These are phyloP conservation scores for Nigrospora sphaerica DNA, from an alignment of 2,329 filamentous ascomycete genomes.

Conservation along the genomic window DNA sequence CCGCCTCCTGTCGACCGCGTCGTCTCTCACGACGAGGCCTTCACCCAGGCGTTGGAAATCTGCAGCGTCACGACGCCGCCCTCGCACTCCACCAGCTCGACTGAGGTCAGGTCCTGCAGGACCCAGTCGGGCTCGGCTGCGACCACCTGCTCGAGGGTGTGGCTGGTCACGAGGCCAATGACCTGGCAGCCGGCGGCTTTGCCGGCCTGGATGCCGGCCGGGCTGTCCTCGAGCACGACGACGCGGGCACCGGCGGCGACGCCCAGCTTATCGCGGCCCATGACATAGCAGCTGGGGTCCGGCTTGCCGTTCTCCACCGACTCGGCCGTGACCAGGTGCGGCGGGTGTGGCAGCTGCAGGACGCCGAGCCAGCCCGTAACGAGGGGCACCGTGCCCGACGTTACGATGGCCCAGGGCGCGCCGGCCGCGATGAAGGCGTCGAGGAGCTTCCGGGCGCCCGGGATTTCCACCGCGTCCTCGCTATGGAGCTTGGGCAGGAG, in stretches of 20 bases:
- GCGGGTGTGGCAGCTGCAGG: constrained; percentile 57
- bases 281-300: constrained; percentile 65
- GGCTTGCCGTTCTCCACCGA: constrained; percentile 71
- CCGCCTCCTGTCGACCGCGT: neutral
- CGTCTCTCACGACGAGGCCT: neutral
- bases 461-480: constrained; percentile 74
- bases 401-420: constrained; percentile 82
- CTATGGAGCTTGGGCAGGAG: constrained; percentile 72
- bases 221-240: constrained; percentile 83
- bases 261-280: constrained; percentile 58
- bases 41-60: constrained; percentile 52
- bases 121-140: constrained; percentile 84
- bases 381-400: constrained; percentile 62
- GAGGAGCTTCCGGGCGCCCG: constrained; percentile 69
- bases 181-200: constrained; percentile 84
- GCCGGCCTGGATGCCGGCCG: constrained; percentile 74
- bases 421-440: constrained; percentile 52
- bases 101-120: constrained; percentile 69
- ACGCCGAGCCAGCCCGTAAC: constrained; percentile 66
- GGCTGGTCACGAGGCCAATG: constrained; percentile 77
- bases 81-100: constrained; percentile 53
- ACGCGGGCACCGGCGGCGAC: constrained; percentile 43
- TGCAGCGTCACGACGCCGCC: constrained; percentile 59
- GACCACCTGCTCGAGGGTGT: constrained; percentile 63
- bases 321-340: constrained; percentile 66